Evolutionary conservation across 768 basidiomycete genomes (phyloP).

Genomic region (Roridomyces roridus): DNA sequence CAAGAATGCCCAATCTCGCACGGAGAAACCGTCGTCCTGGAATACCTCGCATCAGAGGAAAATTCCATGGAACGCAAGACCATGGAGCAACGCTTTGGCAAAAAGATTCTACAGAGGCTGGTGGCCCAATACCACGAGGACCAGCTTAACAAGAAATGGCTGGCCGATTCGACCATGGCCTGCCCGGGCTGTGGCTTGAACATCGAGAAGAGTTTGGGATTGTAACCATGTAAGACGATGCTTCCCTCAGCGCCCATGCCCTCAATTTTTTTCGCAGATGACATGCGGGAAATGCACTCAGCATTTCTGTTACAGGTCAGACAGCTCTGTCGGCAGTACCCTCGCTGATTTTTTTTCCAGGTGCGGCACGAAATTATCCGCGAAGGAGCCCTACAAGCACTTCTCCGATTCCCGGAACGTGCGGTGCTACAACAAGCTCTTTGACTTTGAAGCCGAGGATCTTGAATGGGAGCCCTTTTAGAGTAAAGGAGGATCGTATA

Average conservation of each 20-base stretch:
- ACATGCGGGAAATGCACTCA: constrained; percentile 74
- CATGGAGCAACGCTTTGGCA: constrained; percentile 73
- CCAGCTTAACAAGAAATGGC: constrained; percentile 74
- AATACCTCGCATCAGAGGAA: constrained; percentile 67
- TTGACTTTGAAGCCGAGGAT: constrained; percentile 48
- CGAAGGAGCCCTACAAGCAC: constrained; percentile 67
- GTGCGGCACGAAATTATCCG: constrained; percentile 62
- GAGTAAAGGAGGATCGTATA: too few relatives aligned
- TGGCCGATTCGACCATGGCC: constrained; percentile 67
- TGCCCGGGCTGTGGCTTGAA: constrained; percentile 78
- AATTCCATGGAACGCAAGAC: constrained; percentile 51
- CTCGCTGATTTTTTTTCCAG: constrained; percentile 29
- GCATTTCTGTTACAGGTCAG: constrained; percentile 74
- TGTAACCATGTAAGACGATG: constrained; percentile 82
- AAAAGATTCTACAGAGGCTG: constrained; percentile 61
- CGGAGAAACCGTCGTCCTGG: constrained; percentile 66
- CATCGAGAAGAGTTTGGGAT: constrained; percentile 78
- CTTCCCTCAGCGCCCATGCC: neutral
- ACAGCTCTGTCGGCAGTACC: too few relatives aligned
- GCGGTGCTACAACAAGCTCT: constrained; percentile 72
- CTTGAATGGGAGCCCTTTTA: constrained; percentile 18
- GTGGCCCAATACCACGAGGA: constrained; percentile 75
- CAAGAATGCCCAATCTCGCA: constrained; percentile 71
- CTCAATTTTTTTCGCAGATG: constrained; percentile 60
- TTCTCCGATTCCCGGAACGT: constrained; percentile 59